Base-by-base conservation (phyloP, 768 basidiomycete genomes). In the Rhodotorula taiwanensis region DNA sequence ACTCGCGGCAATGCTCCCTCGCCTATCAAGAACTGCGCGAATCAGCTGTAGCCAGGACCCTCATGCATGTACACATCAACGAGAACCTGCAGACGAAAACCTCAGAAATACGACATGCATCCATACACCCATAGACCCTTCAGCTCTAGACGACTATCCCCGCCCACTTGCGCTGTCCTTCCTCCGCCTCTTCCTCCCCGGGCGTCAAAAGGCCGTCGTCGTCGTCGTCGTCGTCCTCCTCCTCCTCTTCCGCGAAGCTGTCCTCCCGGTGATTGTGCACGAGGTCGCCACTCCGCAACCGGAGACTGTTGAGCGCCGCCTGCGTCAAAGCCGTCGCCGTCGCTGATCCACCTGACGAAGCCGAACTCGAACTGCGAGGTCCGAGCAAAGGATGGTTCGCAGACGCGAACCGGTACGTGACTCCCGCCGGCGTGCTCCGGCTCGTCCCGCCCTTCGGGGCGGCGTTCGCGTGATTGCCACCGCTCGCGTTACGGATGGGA, bases 111-210 rank as follows among this genome's bases (percentile, higher is more conserved):
- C 16, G 36, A 16, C 36, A 39, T 9, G 36, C 36, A 44, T 44
- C 16, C 43, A 44, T 20, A 44, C 20, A n/a, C n/a, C n/a, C n/a
- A n/a, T n/a, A n/a, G 43, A 18, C 16, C 16, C 43, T 44, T 7
- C 7, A 13, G 23, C 23, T 44, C 43, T n/a, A 44, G 43, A 8
- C 43, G 13, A 21, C 23, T 11, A 44, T n/a, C 11, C 31, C 21
- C 33, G 51, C 51, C 51, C 51, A 52, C 34, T 30, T n/a, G 10
- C 51, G 23, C 11, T 15, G 31, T 18, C 51, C 52, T 39, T 42
- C 52, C 41, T 53, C 52, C 16, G 52, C 52, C 15, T 42, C 52
- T 11, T 53, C 39, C 34, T 42, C 52, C 39, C 39, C 52, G 27
- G 52, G 52, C 36, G 52, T 53, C 39, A 36, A 7, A 0, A 27